Conservation (phyloP, 2,329 filamentous ascomycete genomes). For the Aphanocladium album region DNA sequence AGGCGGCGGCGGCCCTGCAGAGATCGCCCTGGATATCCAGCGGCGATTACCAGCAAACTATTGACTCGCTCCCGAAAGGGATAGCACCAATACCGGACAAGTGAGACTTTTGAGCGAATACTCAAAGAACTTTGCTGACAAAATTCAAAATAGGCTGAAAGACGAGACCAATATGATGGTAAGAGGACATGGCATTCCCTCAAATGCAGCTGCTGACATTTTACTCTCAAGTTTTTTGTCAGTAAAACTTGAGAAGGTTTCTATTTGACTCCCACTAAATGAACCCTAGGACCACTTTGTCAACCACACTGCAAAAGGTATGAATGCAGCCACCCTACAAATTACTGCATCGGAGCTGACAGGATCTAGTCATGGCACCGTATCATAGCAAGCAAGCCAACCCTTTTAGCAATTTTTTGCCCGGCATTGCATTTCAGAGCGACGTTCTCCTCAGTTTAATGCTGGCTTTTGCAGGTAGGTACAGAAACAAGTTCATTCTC, state of each 20-base stretch:
- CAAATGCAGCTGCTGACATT: constrained; percentile 18
- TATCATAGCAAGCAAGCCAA: constrained; percentile 50
- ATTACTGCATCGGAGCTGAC: constrained; percentile 3
- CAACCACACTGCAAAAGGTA: constrained; percentile 69
- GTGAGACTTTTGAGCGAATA: background rate
- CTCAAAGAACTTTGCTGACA: constrained; percentile 13
- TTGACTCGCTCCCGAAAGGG: background rate
- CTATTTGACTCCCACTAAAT: constrained; percentile 4
- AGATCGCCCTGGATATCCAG: background rate
- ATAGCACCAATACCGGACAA: constrained; percentile 6
- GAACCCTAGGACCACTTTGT: constrained; percentile 54
- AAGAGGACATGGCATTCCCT: constrained; percentile 17
- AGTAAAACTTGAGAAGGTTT: constrained; percentile 18
- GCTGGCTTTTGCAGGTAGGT: constrained; percentile 63
- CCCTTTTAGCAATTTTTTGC: constrained; percentile 45
- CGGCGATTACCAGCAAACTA: background rate
- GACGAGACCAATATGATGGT: constrained; percentile 76
- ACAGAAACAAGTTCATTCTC: background rate
- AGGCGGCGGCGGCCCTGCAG: background rate
- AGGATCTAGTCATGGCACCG: constrained; percentile 43
- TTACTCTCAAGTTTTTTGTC: constrained; percentile 41
- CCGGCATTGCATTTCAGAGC: constrained; percentile 61
- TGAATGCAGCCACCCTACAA: constrained; percentile 38
- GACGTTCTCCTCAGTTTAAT: constrained; percentile 71
- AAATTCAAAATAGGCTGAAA: constrained; percentile 44